Percentiles rank a stretch among this genome's conserved stretches.
Conservation (phyloP, 768 basidiomycete species). For the Antrodiella citrinella region DNA sequence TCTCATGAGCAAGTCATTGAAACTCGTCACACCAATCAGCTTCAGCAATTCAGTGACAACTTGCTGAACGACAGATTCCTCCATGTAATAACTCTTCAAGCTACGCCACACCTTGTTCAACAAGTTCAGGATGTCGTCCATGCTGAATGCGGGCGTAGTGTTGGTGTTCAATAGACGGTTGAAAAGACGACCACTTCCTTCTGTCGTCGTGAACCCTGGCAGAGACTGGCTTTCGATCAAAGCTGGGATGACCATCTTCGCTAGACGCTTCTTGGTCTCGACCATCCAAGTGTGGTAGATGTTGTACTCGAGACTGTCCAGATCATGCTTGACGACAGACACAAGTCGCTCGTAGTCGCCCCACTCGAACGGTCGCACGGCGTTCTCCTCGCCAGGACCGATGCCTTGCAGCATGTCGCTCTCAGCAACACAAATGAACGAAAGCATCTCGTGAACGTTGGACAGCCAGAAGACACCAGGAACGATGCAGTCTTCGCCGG, state of each 20-base stretch:
- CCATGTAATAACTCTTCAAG: constrained; percentile 97
- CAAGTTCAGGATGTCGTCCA: constrained; percentile 97
- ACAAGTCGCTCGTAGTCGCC: constrained; percentile 93
- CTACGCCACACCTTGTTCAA: constrained; percentile 98
- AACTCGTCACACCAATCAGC: constrained; percentile 92
- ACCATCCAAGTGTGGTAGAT: constrained; percentile 99
- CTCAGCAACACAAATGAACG: constrained; percentile 98
- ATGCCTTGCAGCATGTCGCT: constrained; percentile 98
- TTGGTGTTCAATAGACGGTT: constrained; percentile 86
- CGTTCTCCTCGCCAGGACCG: constrained; percentile 89
- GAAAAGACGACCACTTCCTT: constrained; percentile 89
- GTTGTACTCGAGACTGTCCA: constrained; percentile 98
- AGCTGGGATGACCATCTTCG: constrained; percentile 99
- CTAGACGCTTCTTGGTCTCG: constrained; percentile 91
- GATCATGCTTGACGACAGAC: constrained; percentile 96
- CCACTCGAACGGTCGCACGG: constrained; percentile 93
- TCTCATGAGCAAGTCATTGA: constrained; percentile 97
- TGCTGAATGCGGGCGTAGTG: constrained; percentile 83
- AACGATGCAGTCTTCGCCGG: constrained; percentile 88
- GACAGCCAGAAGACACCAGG: constrained; percentile 99
- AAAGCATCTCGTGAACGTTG: constrained; percentile 98
- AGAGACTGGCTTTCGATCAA: constrained; percentile 95
- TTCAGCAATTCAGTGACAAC: constrained; percentile 92
- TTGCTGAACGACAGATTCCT: constrained; percentile 93
- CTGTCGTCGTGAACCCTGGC: constrained; percentile 94